Conservation (phyloP, 768 basidiomycete species). For the Tremella mesenterica region DNA sequence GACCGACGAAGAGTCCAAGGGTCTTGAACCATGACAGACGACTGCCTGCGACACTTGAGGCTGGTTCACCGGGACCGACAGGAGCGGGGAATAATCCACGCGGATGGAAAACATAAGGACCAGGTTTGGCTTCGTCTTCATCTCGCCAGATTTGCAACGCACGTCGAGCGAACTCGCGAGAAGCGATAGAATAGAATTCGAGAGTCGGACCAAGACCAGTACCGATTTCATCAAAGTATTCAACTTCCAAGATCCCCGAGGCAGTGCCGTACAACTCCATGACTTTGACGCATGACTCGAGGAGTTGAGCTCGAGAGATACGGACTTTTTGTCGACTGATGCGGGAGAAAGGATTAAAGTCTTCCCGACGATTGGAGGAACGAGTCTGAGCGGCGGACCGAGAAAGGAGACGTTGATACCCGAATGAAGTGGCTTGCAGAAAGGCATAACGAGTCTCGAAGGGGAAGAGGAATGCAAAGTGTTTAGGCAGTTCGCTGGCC, state of each 20-base stretch:
- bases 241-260: constrained; percentile 87
- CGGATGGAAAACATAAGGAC: constrained; percentile 73
- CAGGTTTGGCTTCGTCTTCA: constrained; percentile 55
- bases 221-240: constrained; percentile 98
- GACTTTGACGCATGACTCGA: constrained; percentile 93
- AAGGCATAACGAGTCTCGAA: constrained; percentile 96
- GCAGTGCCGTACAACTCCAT: constrained; percentile 87
- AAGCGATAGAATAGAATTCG: constrained; percentile 97
- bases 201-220: constrained; percentile 94
- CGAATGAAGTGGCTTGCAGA: constrained; percentile 94
- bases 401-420: constrained; percentile 86
- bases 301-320: constrained; percentile 84
- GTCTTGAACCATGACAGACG: constrained; percentile 76
- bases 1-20: constrained; percentile 91
- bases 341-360: constrained; percentile 82
- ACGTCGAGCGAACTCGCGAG: constrained; percentile 83
- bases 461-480: constrained; percentile 98
- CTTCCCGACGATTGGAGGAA: constrained; percentile 65
- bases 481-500: constrained; percentile 88
- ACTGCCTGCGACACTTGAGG: constrained; percentile 29
- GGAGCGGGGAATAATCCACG: constrained; percentile 83
- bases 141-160: constrained; percentile 88
- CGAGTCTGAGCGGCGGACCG: constrained; percentile 80
- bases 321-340: constrained; percentile 93
- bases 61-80: constrained; percentile 17